Evolutionary conservation across 495 filamentous ascomycete species (phyloP).

Genomic region (Aspergillus mulundensis): DNA sequence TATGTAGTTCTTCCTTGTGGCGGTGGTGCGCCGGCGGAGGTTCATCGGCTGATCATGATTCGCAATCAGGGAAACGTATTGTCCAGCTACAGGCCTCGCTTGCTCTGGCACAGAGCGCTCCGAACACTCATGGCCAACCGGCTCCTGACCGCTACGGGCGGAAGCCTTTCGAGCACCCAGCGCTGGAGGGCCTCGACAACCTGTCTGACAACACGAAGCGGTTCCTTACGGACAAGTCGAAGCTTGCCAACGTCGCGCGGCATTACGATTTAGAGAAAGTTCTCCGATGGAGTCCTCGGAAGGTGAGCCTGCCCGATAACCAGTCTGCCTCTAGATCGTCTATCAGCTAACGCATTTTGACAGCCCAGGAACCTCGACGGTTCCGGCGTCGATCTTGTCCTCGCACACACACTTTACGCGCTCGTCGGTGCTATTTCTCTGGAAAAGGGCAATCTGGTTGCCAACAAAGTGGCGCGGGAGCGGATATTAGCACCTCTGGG

Average conservation of each 20-base stretch:
- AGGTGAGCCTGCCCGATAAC: constrained; percentile 47
- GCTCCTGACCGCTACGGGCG: constrained; percentile 46
- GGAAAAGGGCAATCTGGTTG: constrained; percentile 76
- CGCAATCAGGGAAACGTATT: constrained; percentile 67
- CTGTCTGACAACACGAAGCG: constrained; percentile 54
- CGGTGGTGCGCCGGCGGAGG: not conserved
- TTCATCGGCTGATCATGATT: not conserved
- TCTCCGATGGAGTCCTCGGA: constrained; percentile 79
- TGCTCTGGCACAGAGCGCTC: constrained; percentile 54
- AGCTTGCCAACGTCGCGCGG: constrained; percentile 61
- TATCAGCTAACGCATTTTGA: not conserved
- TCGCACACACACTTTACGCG: constrained; percentile 74
- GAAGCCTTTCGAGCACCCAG: constrained; percentile 66
- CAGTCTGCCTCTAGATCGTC: not conserved
- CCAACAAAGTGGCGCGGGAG: constrained; percentile 69
- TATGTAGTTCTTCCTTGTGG: constrained; percentile 31
- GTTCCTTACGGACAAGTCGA: constrained; percentile 51
- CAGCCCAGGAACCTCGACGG: constrained; percentile 66
- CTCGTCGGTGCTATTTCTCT: constrained; percentile 84
- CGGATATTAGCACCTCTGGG: constrained; percentile 63
- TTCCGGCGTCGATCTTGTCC: constrained; percentile 69
- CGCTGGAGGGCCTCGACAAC: constrained; percentile 66
- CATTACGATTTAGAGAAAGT: constrained; percentile 69
- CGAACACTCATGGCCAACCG: constrained; percentile 29
- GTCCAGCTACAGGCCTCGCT: constrained; percentile 74